These are phyloP conservation scores for Sporothrix inflata DNA, from an alignment of 2,329 filamentous ascomycete species.

Conservation along the genomic window DNA sequence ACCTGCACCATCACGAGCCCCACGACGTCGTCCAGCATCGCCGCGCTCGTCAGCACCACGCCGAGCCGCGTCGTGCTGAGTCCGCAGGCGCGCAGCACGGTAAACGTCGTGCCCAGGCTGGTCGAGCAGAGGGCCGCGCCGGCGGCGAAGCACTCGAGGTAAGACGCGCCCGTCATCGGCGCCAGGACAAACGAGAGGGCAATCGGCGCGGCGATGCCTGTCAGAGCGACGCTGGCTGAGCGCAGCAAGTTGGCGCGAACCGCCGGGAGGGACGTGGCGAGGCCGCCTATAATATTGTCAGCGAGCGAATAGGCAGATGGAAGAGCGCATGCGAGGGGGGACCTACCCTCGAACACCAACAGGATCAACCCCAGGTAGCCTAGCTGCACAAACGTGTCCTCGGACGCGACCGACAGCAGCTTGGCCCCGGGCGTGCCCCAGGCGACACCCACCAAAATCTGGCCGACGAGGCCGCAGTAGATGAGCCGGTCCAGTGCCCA, in stretches of 20 bases:
- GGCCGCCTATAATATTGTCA: conserved; percentile 53
- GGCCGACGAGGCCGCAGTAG: conserved; percentile 73
- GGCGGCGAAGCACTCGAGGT: conserved; percentile 67
- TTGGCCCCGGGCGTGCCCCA: conserved; percentile 69
- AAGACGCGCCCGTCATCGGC: conserved; percentile 51
- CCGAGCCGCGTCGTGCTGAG: conserved; percentile 53
- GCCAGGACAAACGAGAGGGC: conserved; percentile 65
- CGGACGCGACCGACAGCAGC: conserved; percentile 56
- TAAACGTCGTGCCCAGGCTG: conserved; percentile 71
- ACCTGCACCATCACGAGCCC: conserved; percentile 78
- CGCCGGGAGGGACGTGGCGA: conserved; percentile 57
- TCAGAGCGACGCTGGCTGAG: conserved; percentile 65
- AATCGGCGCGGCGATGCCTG: conserved; percentile 67
- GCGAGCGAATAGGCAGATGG: no score
- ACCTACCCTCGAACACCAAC: conserved; percentile 68
- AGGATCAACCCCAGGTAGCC: conserved; percentile 75
- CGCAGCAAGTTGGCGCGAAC: conserved; percentile 64
- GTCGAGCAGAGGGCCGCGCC: conserved; percentile 76
- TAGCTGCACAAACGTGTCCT: conserved; percentile 63
- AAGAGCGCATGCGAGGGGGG: not conserved
- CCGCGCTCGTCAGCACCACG: conserved; percentile 68
- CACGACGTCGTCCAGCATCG: conserved; percentile 81
- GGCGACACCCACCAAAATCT: conserved; percentile 70
- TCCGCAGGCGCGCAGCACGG: conserved; percentile 51
- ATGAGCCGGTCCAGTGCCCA: conserved; percentile 60